Evolutionary conservation across 2,329 filamentous ascomycete species (phyloP), one percentile per base, ranked within the genome.

Genomic region (Aspergillus chevalieri): DNA sequence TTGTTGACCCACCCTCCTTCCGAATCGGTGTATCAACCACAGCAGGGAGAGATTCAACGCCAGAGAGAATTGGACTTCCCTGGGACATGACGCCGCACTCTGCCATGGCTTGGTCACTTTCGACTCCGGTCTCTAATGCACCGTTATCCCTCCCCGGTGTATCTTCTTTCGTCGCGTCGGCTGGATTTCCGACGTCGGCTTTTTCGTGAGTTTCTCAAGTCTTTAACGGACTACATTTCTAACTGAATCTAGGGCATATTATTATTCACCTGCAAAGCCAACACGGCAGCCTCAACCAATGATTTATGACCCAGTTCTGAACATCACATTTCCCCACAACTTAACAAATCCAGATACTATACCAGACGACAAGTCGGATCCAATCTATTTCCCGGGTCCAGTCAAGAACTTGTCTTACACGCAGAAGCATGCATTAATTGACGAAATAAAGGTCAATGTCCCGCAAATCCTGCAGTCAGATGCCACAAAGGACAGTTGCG

Each of bases 281-380:
- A 77, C 74, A n/a, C 64, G 70, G 52, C 68, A 79, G 59, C 77
- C 77, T n/a, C 77, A 80, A 55, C 77, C 77, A 24, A 73, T 72
- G 12, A 60, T 83, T 3, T 69, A 73, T 52, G 79, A 83, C 61
- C 76, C 78, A 0, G 65, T 81, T 24, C 61, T 81, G 43, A 77
- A 81, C 53, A 69, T 74, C 52, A 81, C 77, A 2, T 82, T 72
- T 49, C 78, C 77, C 1, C 64, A 73, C 28, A 78, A 80, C 52
- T 61, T 83, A 46, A 83, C 80, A 0, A 70, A 79, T 57, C 79
- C 79, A 1, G 65, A 73, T 26, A 75, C 69, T 1, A 75, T 82
- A 34, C 78, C 79, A 6, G 65, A 67, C 1, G 59, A 70, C 10
- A 73, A 76, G 49, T 54, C 65, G 6, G 79, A 83, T 58, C 76